These are phyloP conservation scores for Aspergillus homomorphus DNA, from an alignment of 495 filamentous ascomycete genomes.

Conservation along the genomic window DNA sequence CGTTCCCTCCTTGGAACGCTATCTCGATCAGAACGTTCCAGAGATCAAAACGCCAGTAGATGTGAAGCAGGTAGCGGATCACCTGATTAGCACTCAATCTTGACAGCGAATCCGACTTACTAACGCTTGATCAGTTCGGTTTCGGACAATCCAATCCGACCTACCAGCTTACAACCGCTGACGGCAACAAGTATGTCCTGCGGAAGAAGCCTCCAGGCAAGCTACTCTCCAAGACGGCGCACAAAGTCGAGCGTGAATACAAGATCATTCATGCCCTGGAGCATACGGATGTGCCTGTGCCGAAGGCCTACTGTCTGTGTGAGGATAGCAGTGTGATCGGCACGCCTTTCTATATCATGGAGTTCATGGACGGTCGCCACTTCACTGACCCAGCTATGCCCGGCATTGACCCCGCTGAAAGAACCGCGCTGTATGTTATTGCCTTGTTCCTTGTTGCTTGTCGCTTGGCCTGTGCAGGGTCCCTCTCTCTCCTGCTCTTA, in stretches of 20 bases:
- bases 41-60: conserved; percentile 77
- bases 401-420: conserved; percentile 62
- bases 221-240: conserved; percentile 87
- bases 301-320: conserved; percentile 81
- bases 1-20: conserved; percentile 68
- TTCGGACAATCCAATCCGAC: conserved; percentile 98
- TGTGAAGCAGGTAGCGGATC: conserved; percentile 70
- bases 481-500: neutral
- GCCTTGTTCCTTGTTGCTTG: neutral
- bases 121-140: conserved; percentile 61
- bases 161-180: conserved; percentile 74
- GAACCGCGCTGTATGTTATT: conserved; percentile 60
- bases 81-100: neutral
- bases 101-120: neutral
- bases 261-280: conserved; percentile 81
- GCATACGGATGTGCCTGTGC: conserved; percentile 78
- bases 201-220: conserved; percentile 94
- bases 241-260: conserved; percentile 94
- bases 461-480: neutral
- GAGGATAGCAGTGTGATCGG: conserved; percentile 75
- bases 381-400: conserved; percentile 86
- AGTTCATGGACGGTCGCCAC: conserved; percentile 86
- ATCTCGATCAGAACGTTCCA: conserved; percentile 70
- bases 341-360: conserved; percentile 96
- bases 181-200: conserved; percentile 71